Conservation (phyloP, 345 rosid species). For the Gynandropsis gynandra region DNA sequence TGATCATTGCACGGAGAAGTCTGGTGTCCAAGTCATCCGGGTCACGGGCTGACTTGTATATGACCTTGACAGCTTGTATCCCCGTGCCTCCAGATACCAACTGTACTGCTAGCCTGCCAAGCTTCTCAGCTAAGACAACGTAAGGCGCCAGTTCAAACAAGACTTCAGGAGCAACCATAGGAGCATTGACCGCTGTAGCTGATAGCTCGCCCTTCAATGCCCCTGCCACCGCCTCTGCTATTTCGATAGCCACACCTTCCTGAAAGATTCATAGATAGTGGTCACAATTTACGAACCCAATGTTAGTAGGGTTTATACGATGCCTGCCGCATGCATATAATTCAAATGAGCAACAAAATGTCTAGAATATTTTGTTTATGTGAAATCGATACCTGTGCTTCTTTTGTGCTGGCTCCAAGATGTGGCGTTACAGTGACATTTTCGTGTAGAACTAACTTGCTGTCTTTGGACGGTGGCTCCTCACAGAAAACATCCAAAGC, state of each 20-base stretch:
- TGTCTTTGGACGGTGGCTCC: slow-evolving; percentile 61
- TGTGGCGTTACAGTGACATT: slow-evolving; percentile 79
- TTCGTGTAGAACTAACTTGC: slow-evolving; percentile 58
- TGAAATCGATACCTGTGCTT: slow-evolving; percentile 54
- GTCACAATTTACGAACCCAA: neutral
- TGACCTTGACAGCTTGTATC: slow-evolving; percentile 52
- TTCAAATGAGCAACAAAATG: neutral
- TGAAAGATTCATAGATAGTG: slow-evolving; percentile 19
- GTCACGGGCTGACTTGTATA: slow-evolving; percentile 52
- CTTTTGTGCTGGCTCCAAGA: slow-evolving; percentile 89
- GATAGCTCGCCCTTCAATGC: slow-evolving; percentile 70
- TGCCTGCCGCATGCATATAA: neutral
- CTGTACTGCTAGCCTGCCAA: slow-evolving; percentile 74
- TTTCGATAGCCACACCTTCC: slow-evolving; percentile 90
- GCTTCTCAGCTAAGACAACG: slow-evolving; percentile 62
- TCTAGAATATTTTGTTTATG: neutral
- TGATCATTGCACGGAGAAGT: slow-evolving; percentile 77
- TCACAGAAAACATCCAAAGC: slow-evolving; percentile 74
- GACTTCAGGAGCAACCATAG: slow-evolving; percentile 66
- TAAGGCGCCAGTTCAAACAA: slow-evolving; percentile 60
- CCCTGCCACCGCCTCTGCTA: slow-evolving; percentile 84
- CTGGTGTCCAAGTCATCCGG: slow-evolving; percentile 78
- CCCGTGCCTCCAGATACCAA: slow-evolving; percentile 65
- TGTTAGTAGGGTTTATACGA: too few species aligned
- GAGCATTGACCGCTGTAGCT: slow-evolving; percentile 84